Base-by-base conservation (phyloP, 352 stramenopile genomes). In the Phytophthora sojae region DNA sequence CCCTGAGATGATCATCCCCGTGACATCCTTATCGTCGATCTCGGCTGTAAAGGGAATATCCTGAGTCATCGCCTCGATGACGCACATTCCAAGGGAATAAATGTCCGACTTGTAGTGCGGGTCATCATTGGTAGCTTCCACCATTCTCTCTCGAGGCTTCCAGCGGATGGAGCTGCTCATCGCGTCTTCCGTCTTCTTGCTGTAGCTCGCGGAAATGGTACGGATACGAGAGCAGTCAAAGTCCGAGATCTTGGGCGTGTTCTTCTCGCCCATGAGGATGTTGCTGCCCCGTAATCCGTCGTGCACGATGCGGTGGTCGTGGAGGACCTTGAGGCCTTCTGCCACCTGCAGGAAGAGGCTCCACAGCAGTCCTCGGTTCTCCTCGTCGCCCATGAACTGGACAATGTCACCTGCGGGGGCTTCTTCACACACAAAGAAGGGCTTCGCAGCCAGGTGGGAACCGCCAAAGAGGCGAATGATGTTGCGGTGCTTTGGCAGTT, bases 201-300 rank as follows among this genome's bases (percentile, higher is more conserved):
- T 71, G 3, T 61, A 47, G 9, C 15, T 21, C 8, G 12, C 15
- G 23, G 64, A 67, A 15, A 67, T 23, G 6, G 47, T 25, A 2
- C 64, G 57, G 42, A 70, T 62, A 19, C 52, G 62, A 5, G 51
- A 47, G 35, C 51, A 64, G 19, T 58, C 52, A 64, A 79, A 70
- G 52, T 76, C 72, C 37, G 51, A 61, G 26, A 79, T 58, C 53
- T 79, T 73, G 1, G 64, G 57, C 5, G 49, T 57, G 5, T 60
- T 55, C n/a, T 73, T 49, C 51, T 80, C 61, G 54, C 80, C 81
- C 14, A 96, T 57, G 11, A 97, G 70, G 25, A 97, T 62, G 72
- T 96, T 97, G 42, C 69, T 84, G 29, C 82, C 77, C 61, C 94
- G 95, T 17, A 96, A 72, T 45, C 95, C 86, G 29, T 86, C 82